A percentile compares a stretch with the other conserved stretches of the same genome.
phyloP scores from a whole-genome alignment of 208 protist species.

The Balamuthia mandrillaris region DNA sequence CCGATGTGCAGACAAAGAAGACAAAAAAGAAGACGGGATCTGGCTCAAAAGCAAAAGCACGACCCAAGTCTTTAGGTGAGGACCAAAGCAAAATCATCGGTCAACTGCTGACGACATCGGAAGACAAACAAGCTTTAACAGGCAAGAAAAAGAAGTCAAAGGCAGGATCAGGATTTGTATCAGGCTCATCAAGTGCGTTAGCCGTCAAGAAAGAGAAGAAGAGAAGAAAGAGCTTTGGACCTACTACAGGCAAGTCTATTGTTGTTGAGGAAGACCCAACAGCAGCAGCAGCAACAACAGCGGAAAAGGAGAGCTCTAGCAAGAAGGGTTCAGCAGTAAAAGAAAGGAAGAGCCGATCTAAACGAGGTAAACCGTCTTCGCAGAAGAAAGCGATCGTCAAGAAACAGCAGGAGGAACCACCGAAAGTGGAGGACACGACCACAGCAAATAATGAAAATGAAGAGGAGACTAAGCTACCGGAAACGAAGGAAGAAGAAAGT shows the following conservation, averaged over 20 bases:
- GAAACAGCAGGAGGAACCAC: background rate
- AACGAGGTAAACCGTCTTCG: no score
- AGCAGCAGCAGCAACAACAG: background rate
- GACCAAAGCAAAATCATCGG: no score
- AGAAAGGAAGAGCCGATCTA: background rate
- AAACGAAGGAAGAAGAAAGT: background rate
- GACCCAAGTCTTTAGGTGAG: no score
- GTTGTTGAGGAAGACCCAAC: background rate
- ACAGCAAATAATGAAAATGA: background rate
- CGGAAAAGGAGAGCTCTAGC: background rate
- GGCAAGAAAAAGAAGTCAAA: no score
- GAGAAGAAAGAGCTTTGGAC: background rate
- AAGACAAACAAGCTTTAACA: no score
- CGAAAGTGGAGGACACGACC: background rate
- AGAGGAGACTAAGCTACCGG: background rate
- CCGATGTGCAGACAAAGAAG: no score
- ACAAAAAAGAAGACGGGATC: no score
- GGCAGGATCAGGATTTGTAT: no score
- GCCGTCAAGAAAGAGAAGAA: background rate
- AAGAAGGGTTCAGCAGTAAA: background rate
- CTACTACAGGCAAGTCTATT: background rate
- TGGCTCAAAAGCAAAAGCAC: no score
- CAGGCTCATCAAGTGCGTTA: no score
- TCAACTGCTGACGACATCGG: no score
- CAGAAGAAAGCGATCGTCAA: background rate